Base-by-base conservation (phyloP, 164 flowering plant genomes). In the Sextonia rubra region DNA sequence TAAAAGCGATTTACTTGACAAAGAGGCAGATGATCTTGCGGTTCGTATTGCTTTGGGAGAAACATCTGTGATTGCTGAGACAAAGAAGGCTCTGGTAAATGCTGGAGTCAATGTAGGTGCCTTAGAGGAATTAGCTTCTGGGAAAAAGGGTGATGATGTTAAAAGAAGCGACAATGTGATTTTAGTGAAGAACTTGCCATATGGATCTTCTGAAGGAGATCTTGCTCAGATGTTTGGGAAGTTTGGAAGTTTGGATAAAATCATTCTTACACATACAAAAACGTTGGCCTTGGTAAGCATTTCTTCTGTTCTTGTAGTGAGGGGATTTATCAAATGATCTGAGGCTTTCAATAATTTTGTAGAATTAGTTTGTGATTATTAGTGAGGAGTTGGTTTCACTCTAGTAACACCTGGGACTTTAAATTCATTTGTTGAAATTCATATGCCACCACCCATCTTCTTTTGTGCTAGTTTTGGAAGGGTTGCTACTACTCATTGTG, bases 111-210 rank as follows among this genome's bases (percentile, higher is more conserved):
- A 92, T 82, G 72, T 92, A 47, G 79, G 81, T 18, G 79, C 87
- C 60, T 77, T 96, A 74, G 99, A 96, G 79, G 89, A 88, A 65
- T 74, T 86, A 75, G 91, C 88, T 66, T 73, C 89, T 76, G 86
- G 91, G 24, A 90, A 85, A 80, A 52, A 77, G 58, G 90, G 83
- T 71, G 85, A 82, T 58, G 25, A 82, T 58, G 25, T 73, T 47
- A 90, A 91, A 78, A 87, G 98, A 85, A 92, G 99, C 84, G 90
- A 88, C 76, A 93, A 91, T 75, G 85, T 93, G 23, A 66, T 96
- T 44, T 68, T 96, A 52, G 97, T 91, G 73, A 96, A 96, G 87
- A 92, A 96, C 80, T 89, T 96, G 85, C 98, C 99, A 20, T 92
- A 83, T 82, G 87, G 88, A 76, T 92, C 95, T 67, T 83, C 91